Conservation (phyloP, 148 eudicot genomes). For the Heliosperma pusillum region DNA sequence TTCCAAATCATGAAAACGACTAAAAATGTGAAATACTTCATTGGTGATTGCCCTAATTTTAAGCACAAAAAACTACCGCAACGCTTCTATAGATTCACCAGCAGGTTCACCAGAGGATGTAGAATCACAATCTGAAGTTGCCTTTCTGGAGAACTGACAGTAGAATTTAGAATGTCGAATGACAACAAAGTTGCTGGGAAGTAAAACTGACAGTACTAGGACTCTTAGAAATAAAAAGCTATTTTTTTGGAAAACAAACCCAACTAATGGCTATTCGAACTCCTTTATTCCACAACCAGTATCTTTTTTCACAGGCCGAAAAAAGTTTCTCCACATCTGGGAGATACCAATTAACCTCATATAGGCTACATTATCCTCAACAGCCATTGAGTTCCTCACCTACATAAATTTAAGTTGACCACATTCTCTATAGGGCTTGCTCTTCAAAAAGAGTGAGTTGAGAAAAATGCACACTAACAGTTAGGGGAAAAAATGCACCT, state of each 20-base stretch:
- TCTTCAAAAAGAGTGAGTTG: neutral
- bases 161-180: no score
- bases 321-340: neutral
- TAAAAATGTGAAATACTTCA: no score
- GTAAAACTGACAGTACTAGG: no score
- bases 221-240: no score
- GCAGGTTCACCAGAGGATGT: neutral
- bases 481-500: constrained; percentile 28
- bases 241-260: neutral
- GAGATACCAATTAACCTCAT: no score
- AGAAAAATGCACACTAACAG: neutral
- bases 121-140: neutral
- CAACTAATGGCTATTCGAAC: neutral
- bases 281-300: neutral
- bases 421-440: neutral
- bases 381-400: neutral
- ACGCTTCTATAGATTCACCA: neutral
- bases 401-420: neutral
- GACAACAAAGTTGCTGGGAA: no score
- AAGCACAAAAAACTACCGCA: no score
- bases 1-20: no score
- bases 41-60: no score
- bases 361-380: no score
- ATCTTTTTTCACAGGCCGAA: neutral
- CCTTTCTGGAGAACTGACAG: no score